Percentiles rank a stretch among this genome's conserved stretches.
Conservation (phyloP, 306 rosid genomes). For the Begonia peltatifolia region DNA sequence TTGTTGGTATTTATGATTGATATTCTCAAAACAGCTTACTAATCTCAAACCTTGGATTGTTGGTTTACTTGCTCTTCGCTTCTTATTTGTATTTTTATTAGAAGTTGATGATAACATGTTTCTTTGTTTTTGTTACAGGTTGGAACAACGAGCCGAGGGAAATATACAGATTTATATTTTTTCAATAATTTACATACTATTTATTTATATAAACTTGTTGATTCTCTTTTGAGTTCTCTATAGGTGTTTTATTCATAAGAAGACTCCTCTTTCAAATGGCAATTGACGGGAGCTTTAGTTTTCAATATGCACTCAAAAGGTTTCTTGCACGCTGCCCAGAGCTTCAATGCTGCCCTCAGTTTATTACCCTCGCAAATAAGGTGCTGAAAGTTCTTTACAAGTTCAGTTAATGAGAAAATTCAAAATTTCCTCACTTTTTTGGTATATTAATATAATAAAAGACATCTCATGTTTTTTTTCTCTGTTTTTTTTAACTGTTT, state of each 20-base stretch:
- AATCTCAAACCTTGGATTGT: too few relatives aligned
- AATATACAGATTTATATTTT: neutral
- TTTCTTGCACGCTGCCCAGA: constrained; percentile 61
- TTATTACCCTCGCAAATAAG: constrained; percentile 22
- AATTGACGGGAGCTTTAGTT: constrained; percentile 55
- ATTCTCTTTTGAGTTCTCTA: neutral
- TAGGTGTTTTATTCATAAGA: neutral
- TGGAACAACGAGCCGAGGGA: neutral
- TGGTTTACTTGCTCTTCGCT: too few relatives aligned
- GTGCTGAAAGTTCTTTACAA: constrained; percentile 10
- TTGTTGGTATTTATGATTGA: too few relatives aligned
- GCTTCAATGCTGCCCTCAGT: constrained; percentile 30
- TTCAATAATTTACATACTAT: neutral
- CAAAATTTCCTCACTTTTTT: too few relatives aligned
- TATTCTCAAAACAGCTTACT: too few relatives aligned
- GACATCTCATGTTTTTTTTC: too few relatives aligned
- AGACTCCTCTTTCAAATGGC: constrained; percentile 32
- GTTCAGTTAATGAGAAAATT: too few relatives aligned
- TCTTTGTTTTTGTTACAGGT: neutral
- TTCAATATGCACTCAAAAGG: constrained; percentile 39
- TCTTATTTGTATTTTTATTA: too few relatives aligned
- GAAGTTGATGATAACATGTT: too few relatives aligned
- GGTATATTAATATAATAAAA: too few relatives aligned
- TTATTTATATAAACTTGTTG: neutral
- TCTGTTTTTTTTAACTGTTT: too few relatives aligned